Percentiles rank a stretch among this genome's conserved stretches.
Conservation (phyloP, 371 early-diverging fungal genomes). For the Apophysomyces elegans region DNA sequence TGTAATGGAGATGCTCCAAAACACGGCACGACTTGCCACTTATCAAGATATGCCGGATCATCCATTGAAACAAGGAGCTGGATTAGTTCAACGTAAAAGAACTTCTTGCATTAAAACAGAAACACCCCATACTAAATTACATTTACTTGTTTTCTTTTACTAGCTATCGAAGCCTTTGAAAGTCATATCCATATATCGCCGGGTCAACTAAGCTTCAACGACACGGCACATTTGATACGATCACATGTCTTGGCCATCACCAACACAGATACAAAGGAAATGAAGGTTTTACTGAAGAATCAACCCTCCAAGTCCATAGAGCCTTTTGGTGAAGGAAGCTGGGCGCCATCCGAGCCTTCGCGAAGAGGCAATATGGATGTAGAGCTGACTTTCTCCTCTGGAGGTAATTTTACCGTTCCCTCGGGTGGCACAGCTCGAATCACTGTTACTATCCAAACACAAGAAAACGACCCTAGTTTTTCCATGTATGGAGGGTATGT, state of each 20-base stretch:
- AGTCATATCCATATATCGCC: constrained; percentile 62
- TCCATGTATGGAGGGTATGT: constrained; percentile 53
- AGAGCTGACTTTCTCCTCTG: constrained; percentile 34
- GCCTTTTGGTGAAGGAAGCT: constrained; percentile 30
- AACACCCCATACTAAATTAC: not conserved
- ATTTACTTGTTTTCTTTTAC: not conserved
- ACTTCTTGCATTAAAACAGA: not conserved
- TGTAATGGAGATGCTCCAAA: constrained; percentile 52
- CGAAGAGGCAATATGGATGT: constrained; percentile 32
- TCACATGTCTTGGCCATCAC: constrained; percentile 49
- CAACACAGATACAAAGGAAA: constrained; percentile 52
- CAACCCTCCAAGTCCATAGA: constrained; percentile 17
- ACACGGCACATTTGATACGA: constrained; percentile 48
- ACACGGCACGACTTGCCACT: constrained; percentile 46
- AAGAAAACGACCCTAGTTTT: constrained; percentile 20
- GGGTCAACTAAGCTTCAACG: constrained; percentile 70
- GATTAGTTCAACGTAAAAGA: constrained; percentile 66
- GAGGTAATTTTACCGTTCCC: constrained; percentile 27
- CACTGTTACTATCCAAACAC: constrained; percentile 37
- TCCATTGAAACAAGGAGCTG: constrained; percentile 72
- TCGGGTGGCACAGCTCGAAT: constrained; percentile 42
- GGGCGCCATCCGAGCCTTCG: constrained; percentile 23
- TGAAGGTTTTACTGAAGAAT: constrained; percentile 36
- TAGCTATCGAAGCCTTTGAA: constrained; percentile 59
- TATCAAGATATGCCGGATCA: constrained; percentile 36